phyloP scores from a whole-genome alignment of 1,284 basidiomycete species.

The Chalciporus sp. region DNA sequence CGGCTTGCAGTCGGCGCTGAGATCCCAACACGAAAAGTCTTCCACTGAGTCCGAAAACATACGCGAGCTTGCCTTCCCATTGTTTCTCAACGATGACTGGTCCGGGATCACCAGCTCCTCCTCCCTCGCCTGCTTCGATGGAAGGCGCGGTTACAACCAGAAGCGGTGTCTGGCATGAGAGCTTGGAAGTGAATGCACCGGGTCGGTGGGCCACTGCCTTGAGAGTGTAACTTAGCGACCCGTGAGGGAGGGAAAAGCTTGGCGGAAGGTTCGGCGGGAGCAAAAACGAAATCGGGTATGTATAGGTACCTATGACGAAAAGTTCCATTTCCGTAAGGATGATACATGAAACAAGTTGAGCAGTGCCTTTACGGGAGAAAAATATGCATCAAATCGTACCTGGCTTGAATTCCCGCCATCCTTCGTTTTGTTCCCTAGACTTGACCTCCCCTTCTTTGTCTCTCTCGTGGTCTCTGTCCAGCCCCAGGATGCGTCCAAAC shows the following conservation, averaged over 20 bases:
- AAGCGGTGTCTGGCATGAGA: constrained; percentile 75
- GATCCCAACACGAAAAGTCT: constrained; percentile 82
- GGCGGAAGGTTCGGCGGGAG: constrained; percentile 86
- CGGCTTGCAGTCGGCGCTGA: constrained; percentile 6
- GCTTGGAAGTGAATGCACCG: constrained; percentile 82
- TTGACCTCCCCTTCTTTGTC: constrained; percentile 18
- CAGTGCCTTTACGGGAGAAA: not conserved
- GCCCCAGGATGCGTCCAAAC: constrained; percentile 25
- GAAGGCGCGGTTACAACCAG: constrained; percentile 78
- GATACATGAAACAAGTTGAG: too few species aligned
- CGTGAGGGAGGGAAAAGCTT: constrained; percentile 78
- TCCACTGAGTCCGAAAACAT: constrained; percentile 81
- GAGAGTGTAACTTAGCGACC: constrained; percentile 79
- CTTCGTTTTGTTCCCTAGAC: constrained; percentile 46
- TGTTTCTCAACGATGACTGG: constrained; percentile 75
- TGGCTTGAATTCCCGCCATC: constrained; percentile 94
- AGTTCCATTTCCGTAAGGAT: not conserved
- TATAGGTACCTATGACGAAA: constrained; percentile 73
- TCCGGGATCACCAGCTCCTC: constrained; percentile 48
- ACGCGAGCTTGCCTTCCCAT: constrained; percentile 92
- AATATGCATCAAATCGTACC: constrained; percentile 48
- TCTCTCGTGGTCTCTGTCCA: constrained; percentile 21
- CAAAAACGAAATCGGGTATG: constrained; percentile 91
- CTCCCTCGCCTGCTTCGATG: constrained; percentile 53
- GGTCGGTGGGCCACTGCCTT: constrained; percentile 86